Evolutionary conservation across 2,329 filamentous ascomycete species (phyloP).

Genomic region (Fusarium sororula): DNA sequence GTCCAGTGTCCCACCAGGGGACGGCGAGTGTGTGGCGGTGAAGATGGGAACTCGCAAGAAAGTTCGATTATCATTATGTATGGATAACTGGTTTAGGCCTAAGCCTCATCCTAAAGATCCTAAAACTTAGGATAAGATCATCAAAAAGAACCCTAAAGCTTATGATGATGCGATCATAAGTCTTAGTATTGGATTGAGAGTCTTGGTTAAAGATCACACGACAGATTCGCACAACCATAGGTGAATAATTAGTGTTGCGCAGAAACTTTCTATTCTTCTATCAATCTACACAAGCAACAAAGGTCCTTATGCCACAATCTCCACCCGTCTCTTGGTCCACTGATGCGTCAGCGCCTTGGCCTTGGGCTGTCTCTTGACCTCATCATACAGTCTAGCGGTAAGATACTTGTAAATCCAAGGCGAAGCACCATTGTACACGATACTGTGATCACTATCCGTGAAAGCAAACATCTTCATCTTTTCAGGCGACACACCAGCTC

Average conservation of each 20-base stretch:
- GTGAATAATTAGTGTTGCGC: rapidly evolving
- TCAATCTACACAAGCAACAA: rapidly evolving
- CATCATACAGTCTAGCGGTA: conserved; percentile 67
- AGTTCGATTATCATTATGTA: too few relatives aligned
- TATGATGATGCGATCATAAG: neutral
- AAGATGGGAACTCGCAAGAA: too few relatives aligned
- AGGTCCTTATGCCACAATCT: neutral
- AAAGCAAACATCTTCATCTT: conserved; percentile 73
- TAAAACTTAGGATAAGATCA: rapidly evolving
- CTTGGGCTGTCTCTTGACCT: conserved; percentile 64
- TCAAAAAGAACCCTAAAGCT: neutral
- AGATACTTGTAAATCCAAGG: conserved; percentile 70
- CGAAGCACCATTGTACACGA: conserved; percentile 64
- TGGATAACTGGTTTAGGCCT: neutral
- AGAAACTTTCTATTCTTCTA: neutral
- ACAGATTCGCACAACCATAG: rapidly evolving
- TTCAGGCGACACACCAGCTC: conserved; percentile 64
- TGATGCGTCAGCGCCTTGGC: conserved; percentile 44
- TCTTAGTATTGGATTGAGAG: rapidly evolving
- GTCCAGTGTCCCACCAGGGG: too few relatives aligned
- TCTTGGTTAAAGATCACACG: too few relatives aligned
- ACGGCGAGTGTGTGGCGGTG: too few relatives aligned
- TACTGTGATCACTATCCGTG: conserved; percentile 71
- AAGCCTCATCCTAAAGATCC: neutral
- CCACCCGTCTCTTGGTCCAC: conserved; percentile 43